These are phyloP conservation scores for Ophiostoma piceae DNA, from an alignment of 2,329 filamentous ascomycete genomes.

Conservation along the genomic window DNA sequence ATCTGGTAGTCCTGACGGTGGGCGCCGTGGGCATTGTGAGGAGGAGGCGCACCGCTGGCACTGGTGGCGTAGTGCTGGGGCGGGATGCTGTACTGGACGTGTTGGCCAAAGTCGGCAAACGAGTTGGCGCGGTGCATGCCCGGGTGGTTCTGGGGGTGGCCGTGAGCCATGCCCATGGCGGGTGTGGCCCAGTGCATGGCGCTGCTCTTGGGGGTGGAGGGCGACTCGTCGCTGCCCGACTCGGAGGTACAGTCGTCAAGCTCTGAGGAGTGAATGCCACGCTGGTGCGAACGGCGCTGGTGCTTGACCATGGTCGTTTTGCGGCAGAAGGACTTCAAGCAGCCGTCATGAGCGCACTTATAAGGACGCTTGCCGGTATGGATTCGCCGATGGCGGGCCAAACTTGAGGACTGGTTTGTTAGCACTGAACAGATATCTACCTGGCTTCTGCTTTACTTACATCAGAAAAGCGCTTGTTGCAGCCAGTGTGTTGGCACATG, in stretches of 20 bases:
- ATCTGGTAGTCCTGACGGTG: conserved; percentile 49
- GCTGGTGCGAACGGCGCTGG: conserved; percentile 57
- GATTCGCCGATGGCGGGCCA: conserved; percentile 60
- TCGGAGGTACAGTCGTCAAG: conserved; percentile 52
- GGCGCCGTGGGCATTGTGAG: conserved; percentile 19
- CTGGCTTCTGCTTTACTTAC: conserved; percentile 40
- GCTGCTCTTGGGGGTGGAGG: conserved; percentile 52
- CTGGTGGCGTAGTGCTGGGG: conserved; percentile 40
- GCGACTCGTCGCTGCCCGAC: conserved; percentile 54
- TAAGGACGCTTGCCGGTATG: conserved; percentile 64
- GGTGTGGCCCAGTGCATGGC: conserved; percentile 46
- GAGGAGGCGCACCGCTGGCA: conserved; percentile 20
- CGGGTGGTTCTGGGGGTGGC: conserved; percentile 23
- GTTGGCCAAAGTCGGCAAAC: conserved; percentile 51
- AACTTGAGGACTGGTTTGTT: conserved; percentile 52
- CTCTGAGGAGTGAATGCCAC: conserved; percentile 52
- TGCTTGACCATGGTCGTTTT: conserved; percentile 69
- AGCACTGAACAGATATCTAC: neutral
- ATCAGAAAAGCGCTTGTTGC: conserved; percentile 65
- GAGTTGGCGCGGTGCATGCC: conserved; percentile 49
- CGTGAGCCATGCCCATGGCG: conserved; percentile 34
- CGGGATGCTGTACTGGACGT: conserved; percentile 39
- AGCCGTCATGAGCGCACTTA: conserved; percentile 56
- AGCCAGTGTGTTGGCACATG: conserved; percentile 59
- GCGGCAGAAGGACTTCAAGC: conserved; percentile 63